A percentile compares a stretch with the other conserved stretches of the same genome.
phyloP scores from a whole-genome alignment of 2,329 filamentous ascomycete genomes.

The Talaromyces sp. region DNA sequence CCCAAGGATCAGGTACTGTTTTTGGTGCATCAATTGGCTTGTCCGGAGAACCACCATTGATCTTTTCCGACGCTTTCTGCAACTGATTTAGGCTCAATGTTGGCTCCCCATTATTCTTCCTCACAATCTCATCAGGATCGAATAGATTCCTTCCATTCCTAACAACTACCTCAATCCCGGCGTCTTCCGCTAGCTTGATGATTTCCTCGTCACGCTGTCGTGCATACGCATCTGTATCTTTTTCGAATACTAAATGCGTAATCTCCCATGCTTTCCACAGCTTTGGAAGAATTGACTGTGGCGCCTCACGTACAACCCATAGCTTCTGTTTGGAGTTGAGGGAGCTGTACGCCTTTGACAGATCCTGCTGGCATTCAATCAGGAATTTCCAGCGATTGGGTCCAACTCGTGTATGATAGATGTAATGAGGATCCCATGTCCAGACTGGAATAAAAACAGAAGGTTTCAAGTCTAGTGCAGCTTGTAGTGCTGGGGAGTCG shows the following conservation, averaged over 20 bases:
- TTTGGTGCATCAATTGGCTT: conserved; percentile 60
- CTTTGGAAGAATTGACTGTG: conserved; percentile 68
- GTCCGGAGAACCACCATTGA: conserved; percentile 55
- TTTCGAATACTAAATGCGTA: conserved; percentile 74
- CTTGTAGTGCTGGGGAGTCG: conserved; percentile 70
- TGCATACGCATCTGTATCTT: conserved; percentile 72
- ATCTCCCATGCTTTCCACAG: conserved; percentile 70
- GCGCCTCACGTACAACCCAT: conserved; percentile 68
- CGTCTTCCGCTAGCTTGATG: conserved; percentile 56
- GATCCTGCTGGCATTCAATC: conserved; percentile 70
- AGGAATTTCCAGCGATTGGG: conserved; percentile 73
- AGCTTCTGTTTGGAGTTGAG: conserved; percentile 70
- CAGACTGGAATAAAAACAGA: conserved; percentile 70
- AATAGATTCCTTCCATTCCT: conserved; percentile 66
- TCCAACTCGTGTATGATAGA: conserved; percentile 67
- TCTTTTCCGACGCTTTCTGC: conserved; percentile 59
- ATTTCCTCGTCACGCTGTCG: conserved; percentile 62
- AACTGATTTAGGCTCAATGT: conserved; percentile 73
- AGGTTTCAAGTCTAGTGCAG: conserved; percentile 67
- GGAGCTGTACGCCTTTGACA: conserved; percentile 64
- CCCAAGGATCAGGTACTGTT: conserved; percentile 57
- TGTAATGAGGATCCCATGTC: conserved; percentile 79
- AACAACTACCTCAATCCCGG: conserved; percentile 66
- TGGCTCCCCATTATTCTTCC: conserved; percentile 63
- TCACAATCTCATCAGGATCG: conserved; percentile 68